Evolutionary conservation across 176 grass and related monocot species (phyloP).

Genomic region (Luzula sylvatica): DNA sequence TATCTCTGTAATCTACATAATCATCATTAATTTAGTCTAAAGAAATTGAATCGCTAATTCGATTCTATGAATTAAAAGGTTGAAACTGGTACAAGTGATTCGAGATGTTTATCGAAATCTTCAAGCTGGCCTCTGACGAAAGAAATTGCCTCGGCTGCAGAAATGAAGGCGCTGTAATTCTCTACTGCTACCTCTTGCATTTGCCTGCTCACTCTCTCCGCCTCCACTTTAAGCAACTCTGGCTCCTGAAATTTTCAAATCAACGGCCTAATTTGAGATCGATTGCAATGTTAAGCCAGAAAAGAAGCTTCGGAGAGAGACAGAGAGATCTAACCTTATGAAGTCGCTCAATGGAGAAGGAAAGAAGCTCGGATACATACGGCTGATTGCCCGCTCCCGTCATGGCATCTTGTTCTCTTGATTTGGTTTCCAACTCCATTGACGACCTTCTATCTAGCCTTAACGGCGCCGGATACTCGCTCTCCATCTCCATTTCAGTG

Average conservation of each 20-base stretch:
- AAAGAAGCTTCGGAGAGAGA: background rate
- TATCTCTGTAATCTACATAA: conserved; percentile 88
- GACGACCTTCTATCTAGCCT: conserved; percentile 12
- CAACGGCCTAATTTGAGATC: too few relatives aligned
- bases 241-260: conserved; percentile 55
- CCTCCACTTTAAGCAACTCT: conserved; percentile 90
- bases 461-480: conserved; percentile 3
- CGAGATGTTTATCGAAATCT: conserved; percentile 81
- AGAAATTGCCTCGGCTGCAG: conserved; percentile 83
- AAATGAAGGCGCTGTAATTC: conserved; percentile 91
- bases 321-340: conserved; percentile 49
- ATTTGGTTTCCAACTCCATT: conserved; percentile 1
- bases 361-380: conserved; percentile 99
- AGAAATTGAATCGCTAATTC: background rate
- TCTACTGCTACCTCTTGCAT: conserved; percentile 99
- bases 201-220: conserved; percentile 91
- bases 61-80: background rate
- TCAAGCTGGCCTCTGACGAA: conserved; percentile 81
- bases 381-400: conserved; percentile 50
- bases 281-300: conserved; percentile 9
- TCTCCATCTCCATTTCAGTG: conserved; percentile 22
- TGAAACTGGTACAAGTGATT: conserved; percentile 47
- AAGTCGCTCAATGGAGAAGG: conserved; percentile 98
- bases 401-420: conserved; percentile 31
- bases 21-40: conserved; percentile 23